Conservation (phyloP, 2,329 filamentous ascomycete genomes). For the Thyridium curvatum region DNA sequence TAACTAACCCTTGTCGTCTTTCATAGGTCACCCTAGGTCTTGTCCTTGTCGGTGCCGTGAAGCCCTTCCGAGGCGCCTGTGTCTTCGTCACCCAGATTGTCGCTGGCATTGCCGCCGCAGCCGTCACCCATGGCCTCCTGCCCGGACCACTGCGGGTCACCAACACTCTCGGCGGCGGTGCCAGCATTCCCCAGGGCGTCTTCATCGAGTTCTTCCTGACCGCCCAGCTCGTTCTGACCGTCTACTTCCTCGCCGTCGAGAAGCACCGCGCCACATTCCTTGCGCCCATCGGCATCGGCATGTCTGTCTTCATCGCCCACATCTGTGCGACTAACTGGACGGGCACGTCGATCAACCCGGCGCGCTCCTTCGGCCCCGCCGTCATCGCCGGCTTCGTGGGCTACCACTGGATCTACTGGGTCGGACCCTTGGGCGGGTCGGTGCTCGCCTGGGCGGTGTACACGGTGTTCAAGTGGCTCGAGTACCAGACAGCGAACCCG, state of each 20-base stretch:
- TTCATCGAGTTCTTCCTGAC: slow-evolving; percentile 52
- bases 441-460: slow-evolving; percentile 43
- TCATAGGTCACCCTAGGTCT: slow-evolving; percentile 50
- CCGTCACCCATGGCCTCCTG: neutral
- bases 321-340: slow-evolving; percentile 19
- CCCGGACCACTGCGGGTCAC: neutral
- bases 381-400: slow-evolving; percentile 32
- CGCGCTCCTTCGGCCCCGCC: slow-evolving; percentile 42
- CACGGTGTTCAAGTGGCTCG: slow-evolving; percentile 40
- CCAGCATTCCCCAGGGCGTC: slow-evolving; percentile 39
- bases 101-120: slow-evolving; percentile 1
- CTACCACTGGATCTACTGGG: slow-evolving; percentile 50
- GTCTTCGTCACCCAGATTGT: slow-evolving; percentile 1
- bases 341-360: slow-evolving; percentile 43
- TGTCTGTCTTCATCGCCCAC: slow-evolving; percentile 49
- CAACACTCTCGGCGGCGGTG: slow-evolving; percentile 13
- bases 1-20: neutral
- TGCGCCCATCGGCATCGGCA: slow-evolving; percentile 56
- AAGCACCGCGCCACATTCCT: slow-evolving; percentile 59
- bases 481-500: slow-evolving; percentile 44
- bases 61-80: slow-evolving; percentile 22
- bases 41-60: slow-evolving; percentile 50
- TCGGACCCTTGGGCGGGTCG: slow-evolving; percentile 44
- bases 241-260: slow-evolving; percentile 54
- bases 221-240: slow-evolving; percentile 44